A percentile compares a stretch with the other conserved stretches of the same genome.
phyloP scores from a whole-genome alignment of 106 monocot genomes.

The Dendrobium officinale region DNA sequence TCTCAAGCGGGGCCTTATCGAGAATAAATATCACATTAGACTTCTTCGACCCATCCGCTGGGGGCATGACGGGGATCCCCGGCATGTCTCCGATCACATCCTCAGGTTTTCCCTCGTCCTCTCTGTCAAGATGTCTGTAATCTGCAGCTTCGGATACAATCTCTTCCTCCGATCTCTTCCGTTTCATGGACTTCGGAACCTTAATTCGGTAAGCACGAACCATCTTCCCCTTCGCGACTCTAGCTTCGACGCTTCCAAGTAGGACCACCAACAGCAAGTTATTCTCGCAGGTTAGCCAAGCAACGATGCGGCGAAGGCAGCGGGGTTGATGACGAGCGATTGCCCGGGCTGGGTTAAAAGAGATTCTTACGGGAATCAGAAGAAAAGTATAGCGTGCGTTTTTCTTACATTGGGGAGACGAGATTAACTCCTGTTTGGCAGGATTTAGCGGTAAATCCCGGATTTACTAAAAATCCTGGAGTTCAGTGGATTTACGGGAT shows the following conservation, averaged over 20 bases:
- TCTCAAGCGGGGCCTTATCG: slow-evolving; percentile 56
- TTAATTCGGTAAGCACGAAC: slow-evolving; percentile 41
- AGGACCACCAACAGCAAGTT: too few species aligned
- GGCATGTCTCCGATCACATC: slow-evolving; percentile 24
- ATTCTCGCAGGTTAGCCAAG: too few species aligned
- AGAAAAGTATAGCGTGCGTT: too few species aligned
- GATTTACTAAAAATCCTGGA: too few species aligned
- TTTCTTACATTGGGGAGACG: too few species aligned
- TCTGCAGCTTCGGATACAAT: not conserved
- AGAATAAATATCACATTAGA: slow-evolving; percentile 59
- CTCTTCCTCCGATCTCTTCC: slow-evolving; percentile 10
- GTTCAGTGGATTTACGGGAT: too few species aligned
- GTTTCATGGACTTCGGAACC: slow-evolving; percentile 20
- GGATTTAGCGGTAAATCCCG: too few species aligned
- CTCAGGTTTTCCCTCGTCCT: slow-evolving; percentile 8
- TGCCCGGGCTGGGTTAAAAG: too few species aligned
- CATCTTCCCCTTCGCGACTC: slow-evolving; percentile 23
- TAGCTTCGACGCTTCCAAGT: not conserved
- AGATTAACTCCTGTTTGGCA: too few species aligned
- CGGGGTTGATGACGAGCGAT: too few species aligned
- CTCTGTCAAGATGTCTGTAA: not conserved
- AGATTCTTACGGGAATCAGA: too few species aligned
- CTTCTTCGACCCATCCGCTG: slow-evolving; percentile 24
- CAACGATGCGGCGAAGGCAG: too few species aligned
- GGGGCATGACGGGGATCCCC: slow-evolving; percentile 28